Percentiles rank a stretch among this genome's conserved stretches.
Conservation (phyloP, 148 eudicot species). For the Vaccinium macrocarpon region DNA sequence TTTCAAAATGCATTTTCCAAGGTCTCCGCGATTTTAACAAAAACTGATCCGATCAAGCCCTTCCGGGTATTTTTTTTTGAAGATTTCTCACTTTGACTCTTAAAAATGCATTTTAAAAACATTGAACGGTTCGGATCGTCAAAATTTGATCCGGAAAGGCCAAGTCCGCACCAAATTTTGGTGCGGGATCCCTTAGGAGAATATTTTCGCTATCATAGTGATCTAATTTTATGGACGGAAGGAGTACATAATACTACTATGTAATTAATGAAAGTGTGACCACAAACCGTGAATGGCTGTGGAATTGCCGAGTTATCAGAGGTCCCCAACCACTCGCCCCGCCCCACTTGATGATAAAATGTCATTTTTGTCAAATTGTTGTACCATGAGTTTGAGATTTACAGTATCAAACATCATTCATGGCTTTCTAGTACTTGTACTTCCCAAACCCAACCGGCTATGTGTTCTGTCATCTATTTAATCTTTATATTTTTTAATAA, state of each 20-base stretch:
- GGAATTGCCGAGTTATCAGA: background rate
- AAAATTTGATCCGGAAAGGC: too few species aligned
- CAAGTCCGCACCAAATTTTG: too few species aligned
- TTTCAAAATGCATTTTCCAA: too few species aligned
- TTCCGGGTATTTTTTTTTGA: too few species aligned
- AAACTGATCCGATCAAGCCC: too few species aligned
- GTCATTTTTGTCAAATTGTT: background rate
- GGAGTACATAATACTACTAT: background rate
- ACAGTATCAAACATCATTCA: background rate
- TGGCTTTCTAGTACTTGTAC: background rate
- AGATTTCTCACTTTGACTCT: too few species aligned
- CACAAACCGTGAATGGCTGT: slow-evolving; percentile 10
- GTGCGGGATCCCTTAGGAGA: too few species aligned
- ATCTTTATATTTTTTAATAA: background rate
- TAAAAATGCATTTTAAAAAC: too few species aligned
- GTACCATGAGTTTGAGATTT: background rate
- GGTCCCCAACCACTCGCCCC: background rate
- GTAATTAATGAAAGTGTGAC: background rate
- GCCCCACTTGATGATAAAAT: background rate
- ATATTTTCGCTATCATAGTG: too few species aligned
- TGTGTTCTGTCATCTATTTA: background rate
- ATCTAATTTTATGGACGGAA: too few species aligned
- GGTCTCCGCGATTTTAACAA: too few species aligned
- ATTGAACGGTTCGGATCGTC: too few species aligned
- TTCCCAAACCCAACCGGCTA: background rate